Evolutionary conservation across 1,284 basidiomycete species (phyloP).

Genomic region (Ganoderma boninense): DNA sequence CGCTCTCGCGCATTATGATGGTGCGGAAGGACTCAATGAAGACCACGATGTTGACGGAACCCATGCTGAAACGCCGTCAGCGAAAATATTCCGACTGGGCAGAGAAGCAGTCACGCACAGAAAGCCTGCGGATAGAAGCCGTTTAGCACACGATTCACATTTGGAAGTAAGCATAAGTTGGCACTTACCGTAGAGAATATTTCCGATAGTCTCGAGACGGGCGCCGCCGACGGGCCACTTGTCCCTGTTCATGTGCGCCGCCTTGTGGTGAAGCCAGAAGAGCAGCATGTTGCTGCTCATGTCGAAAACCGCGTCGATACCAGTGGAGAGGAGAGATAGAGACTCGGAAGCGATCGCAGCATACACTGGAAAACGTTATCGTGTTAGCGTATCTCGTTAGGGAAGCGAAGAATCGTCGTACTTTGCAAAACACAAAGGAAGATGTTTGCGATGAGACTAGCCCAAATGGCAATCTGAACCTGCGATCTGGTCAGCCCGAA

Average conservation of each 20-base stretch:
- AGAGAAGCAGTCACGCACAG: conserved; percentile 55
- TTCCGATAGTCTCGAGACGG: conserved; percentile 90
- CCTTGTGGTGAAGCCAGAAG: conserved; percentile 83
- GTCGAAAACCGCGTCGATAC: conserved; percentile 93
- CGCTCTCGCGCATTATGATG: conserved; percentile 63
- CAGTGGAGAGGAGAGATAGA: conserved; percentile 89
- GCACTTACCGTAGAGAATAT: conserved; percentile 83
- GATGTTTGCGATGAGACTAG: conserved; percentile 85
- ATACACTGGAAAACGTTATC: conserved; percentile 62
- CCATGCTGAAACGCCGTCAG: conserved; percentile 66
- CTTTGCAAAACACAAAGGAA: conserved; percentile 73
- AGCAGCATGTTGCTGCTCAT: conserved; percentile 90
- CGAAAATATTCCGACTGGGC: background rate
- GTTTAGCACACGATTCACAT: conserved; percentile 1
- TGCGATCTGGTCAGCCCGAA: conserved; percentile 41
- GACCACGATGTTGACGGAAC: conserved; percentile 84
- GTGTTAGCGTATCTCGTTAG: conserved; percentile 10
- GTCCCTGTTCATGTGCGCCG: conserved; percentile 74
- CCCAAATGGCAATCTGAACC: conserved; percentile 90
- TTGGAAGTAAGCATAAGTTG: conserved; percentile 13
- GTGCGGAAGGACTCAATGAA: conserved; percentile 85
- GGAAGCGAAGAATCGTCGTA: conserved; percentile 42
- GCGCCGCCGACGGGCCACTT: conserved; percentile 94
- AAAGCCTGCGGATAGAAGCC: conserved; percentile 55
- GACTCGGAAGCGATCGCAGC: conserved; percentile 89